Percentiles rank a stretch among this genome's conserved stretches.
Evolutionary conservation across 352 stramenopile genomes (phyloP).

Genomic region (Elongisporangium prolatum): DNA sequence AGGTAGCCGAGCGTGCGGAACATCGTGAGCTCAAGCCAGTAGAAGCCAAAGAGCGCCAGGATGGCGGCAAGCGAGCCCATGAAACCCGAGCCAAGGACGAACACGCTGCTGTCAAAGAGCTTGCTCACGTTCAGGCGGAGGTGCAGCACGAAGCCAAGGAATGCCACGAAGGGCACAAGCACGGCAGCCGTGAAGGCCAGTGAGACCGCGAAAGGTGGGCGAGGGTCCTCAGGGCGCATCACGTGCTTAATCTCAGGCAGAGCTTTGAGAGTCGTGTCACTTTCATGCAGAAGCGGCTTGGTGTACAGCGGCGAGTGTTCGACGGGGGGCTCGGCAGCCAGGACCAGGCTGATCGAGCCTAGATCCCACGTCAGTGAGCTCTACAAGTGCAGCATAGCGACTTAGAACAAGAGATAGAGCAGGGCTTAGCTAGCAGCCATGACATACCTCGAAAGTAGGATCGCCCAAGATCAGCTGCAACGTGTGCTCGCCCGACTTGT

Average conservation of each 20-base stretch:
- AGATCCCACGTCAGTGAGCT: constrained; percentile 69
- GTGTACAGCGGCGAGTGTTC: constrained; percentile 80
- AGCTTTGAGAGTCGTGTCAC: constrained; percentile 80
- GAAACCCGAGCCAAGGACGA: constrained; percentile 72
- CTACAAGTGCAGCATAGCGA: constrained; percentile 3
- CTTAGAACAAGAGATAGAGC: background rate
- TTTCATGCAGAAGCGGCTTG: constrained; percentile 82
- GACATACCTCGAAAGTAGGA: constrained; percentile 52
- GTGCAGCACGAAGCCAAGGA: constrained; percentile 58
- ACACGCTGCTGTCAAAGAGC: constrained; percentile 55
- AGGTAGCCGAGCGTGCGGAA: constrained; percentile 79
- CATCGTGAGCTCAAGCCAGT: constrained; percentile 90
- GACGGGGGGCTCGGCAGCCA: constrained; percentile 52
- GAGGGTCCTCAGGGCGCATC: constrained; percentile 72
- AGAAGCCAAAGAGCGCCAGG: constrained; percentile 75
- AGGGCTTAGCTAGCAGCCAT: background rate
- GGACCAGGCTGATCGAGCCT: constrained; percentile 59
- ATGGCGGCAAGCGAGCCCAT: constrained; percentile 66
- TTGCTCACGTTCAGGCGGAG: constrained; percentile 63
- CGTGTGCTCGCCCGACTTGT: constrained; percentile 65
- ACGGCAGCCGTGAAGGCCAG: constrained; percentile 65
- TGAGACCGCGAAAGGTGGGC: constrained; percentile 61
- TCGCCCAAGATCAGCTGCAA: constrained; percentile 76
- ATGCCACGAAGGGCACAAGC: constrained; percentile 47
- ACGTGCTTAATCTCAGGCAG: constrained; percentile 86